Percentiles rank a stretch among this genome's conserved stretches.
phyloP scores from a whole-genome alignment of 1,284 basidiomycete species.

The Porodaedalea pini region DNA sequence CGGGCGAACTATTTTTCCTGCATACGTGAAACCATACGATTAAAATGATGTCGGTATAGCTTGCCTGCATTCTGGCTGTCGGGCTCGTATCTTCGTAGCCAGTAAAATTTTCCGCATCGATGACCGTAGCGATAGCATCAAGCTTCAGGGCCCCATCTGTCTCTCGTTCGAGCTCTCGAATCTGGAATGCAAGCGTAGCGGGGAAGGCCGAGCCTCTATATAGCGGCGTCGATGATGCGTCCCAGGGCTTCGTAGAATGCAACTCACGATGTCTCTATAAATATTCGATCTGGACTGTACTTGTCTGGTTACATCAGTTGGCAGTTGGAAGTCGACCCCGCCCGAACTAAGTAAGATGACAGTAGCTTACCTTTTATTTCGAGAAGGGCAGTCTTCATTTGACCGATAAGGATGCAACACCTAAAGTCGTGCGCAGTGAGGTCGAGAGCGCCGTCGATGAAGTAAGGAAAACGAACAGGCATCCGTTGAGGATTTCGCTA shows the following conservation, averaged over 20 bases:
- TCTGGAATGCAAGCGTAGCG: slow-evolving; percentile 88
- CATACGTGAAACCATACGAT: slow-evolving; percentile 50
- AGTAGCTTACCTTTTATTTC: slow-evolving; percentile 69
- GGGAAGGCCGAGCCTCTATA: slow-evolving; percentile 82
- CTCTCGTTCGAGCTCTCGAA: slow-evolving; percentile 79
- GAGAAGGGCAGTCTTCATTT: slow-evolving; percentile 83
- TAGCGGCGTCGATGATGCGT: slow-evolving; percentile 13
- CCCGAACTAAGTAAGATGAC: neutral
- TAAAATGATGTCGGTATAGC: slow-evolving; percentile 85
- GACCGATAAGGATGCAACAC: slow-evolving; percentile 88
- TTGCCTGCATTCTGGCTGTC: slow-evolving; percentile 89
- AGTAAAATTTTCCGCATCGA: slow-evolving; percentile 85
- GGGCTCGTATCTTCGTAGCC: slow-evolving; percentile 89
- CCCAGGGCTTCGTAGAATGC: neutral
- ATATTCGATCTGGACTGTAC: slow-evolving; percentile 80
- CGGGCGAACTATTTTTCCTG: slow-evolving; percentile 12
- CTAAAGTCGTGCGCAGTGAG: slow-evolving; percentile 35
- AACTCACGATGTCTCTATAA: slow-evolving; percentile 87
- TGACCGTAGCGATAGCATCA: slow-evolving; percentile 85
- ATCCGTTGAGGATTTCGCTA: slow-evolving; percentile 89
- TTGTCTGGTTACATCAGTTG: slow-evolving; percentile 53
- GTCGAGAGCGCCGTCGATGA: neutral
- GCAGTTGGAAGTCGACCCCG: neutral
- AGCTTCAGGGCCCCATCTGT: slow-evolving; percentile 74
- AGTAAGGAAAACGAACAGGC: slow-evolving; percentile 56